These are phyloP conservation scores for Closterium sp. DNA, from an alignment of 139 green algal species.

Conservation along the genomic window DNA sequence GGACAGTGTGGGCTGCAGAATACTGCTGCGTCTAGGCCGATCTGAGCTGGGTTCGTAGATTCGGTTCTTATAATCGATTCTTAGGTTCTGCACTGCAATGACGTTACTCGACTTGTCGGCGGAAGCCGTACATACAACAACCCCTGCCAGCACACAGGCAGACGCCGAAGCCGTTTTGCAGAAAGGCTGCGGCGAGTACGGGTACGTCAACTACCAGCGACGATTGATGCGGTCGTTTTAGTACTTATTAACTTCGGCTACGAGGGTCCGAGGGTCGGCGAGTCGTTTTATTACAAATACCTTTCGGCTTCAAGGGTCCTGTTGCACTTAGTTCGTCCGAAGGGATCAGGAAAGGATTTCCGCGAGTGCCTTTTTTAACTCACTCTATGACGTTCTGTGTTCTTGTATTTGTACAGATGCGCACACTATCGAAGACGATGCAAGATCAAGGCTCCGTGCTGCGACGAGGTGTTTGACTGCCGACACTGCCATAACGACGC, in stretches of 20 bases:
- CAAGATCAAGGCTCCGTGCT: slow-evolving; percentile 81
- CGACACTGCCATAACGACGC: slow-evolving; percentile 85
- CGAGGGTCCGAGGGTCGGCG: too few species aligned
- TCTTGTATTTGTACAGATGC: slow-evolving; percentile 13
- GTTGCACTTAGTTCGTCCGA: too few species aligned
- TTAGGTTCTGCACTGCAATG: background rate
- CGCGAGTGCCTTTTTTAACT: too few species aligned
- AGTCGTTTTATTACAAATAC: too few species aligned
- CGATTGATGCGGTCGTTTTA: background rate
- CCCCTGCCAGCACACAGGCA: background rate
- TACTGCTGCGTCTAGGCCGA: background rate
- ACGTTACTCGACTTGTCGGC: background rate
- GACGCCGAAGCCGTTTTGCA: background rate
- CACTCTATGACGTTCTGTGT: too few species aligned
- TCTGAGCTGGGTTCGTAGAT: background rate
- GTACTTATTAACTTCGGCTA: too few species aligned
- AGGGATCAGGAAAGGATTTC: too few species aligned
- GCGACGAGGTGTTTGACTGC: slow-evolving; percentile 72
- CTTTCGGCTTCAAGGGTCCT: too few species aligned
- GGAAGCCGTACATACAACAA: background rate
- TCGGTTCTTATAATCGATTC: too few species aligned
- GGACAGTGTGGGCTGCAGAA: background rate
- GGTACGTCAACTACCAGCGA: background rate
- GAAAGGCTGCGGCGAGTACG: background rate
- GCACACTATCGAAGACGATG: slow-evolving; percentile 79